Evolutionary conservation across 805 yeast species (phyloP), one percentile per base, ranked within the genome.

Genomic region (Yarrowia divulgata): DNA sequence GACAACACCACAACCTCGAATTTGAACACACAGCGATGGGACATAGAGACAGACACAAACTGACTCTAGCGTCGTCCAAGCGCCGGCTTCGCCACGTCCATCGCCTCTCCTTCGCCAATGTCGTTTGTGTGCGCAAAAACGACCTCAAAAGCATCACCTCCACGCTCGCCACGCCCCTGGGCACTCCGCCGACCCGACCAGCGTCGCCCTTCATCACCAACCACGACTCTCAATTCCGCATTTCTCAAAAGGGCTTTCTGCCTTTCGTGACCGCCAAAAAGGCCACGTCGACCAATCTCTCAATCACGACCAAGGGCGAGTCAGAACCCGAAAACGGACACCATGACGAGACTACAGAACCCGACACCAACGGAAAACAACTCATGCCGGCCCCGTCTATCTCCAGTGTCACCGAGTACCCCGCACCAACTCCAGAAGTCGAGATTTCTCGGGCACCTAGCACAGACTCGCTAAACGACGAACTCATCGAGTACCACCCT

Each of bases 11-110:
- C 42, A 7, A 18, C 43, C 5, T 14, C 57, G 12, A 12, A 5
- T 35, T 10, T 8, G 23, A 9, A 43, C 49, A 7, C 18, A 14
- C 50, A n/a, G 46, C 50, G 46, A 60, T 60, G 66, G 52, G 66
- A 29, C 52, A 18, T 45, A 45, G 66, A 60, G 66, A 60, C 66
- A 60, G 68, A 63, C 68, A 63, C 45, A 63, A 63, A 32, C 68
- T 48, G 68, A 63, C 57, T 63, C 68, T 63, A 29, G 68, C 68
- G 45, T 40, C 68, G 55, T 63, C 57, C 68, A 48, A 63, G 50
- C 43, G 68, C 37, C 68, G 68, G 34, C 57, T 63, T 6, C 55
- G 68, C 29, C 68, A 63, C 68, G 57, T 63, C 34, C 55, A 48
- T 32, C 55, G 68, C 18, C n/a, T 63, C 13, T 63, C 57, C 8